Evolutionary conservation across 345 rosid species (phyloP).

Genomic region (Kandelia obovata): DNA sequence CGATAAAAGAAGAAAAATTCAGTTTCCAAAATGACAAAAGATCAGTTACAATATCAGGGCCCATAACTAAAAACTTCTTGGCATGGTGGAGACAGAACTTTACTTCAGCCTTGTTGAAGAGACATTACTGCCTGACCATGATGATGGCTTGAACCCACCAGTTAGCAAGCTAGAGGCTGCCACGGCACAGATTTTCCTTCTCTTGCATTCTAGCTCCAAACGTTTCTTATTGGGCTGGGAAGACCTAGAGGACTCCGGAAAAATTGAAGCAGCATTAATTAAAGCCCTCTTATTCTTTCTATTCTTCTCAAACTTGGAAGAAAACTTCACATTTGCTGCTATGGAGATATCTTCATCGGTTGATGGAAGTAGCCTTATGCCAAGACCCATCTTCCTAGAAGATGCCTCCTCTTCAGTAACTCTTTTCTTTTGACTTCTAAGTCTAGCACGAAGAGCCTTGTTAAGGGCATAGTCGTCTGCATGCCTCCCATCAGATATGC

Average conservation of each 20-base stretch:
- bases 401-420: slow-evolving; percentile 76
- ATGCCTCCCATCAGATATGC: slow-evolving; percentile 75
- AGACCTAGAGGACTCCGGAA: slow-evolving; percentile 44
- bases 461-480: slow-evolving; percentile 82
- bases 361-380: slow-evolving; percentile 68
- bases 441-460: slow-evolving; percentile 72
- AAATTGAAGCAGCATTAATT: slow-evolving; percentile 69
- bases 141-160: slow-evolving; percentile 68
- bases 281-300: slow-evolving; percentile 70
- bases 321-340: slow-evolving; percentile 61
- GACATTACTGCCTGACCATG: slow-evolving; percentile 41
- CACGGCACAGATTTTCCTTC: slow-evolving; percentile 66
- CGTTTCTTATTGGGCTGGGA: slow-evolving; percentile 45
- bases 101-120: slow-evolving; percentile 25
- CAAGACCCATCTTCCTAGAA: slow-evolving; percentile 69
- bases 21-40: background rate
- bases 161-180: slow-evolving; percentile 56
- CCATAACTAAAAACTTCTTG: slow-evolving; percentile 2
- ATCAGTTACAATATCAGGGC: background rate
- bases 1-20: too few relatives aligned
- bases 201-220: slow-evolving; percentile 69
- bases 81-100: background rate
- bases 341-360: slow-evolving; percentile 54
- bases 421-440: slow-evolving; percentile 82
- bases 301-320: slow-evolving; percentile 71